Evolutionary conservation across 495 filamentous ascomycete genomes (phyloP).

Genomic region (Xylaria venustula): DNA sequence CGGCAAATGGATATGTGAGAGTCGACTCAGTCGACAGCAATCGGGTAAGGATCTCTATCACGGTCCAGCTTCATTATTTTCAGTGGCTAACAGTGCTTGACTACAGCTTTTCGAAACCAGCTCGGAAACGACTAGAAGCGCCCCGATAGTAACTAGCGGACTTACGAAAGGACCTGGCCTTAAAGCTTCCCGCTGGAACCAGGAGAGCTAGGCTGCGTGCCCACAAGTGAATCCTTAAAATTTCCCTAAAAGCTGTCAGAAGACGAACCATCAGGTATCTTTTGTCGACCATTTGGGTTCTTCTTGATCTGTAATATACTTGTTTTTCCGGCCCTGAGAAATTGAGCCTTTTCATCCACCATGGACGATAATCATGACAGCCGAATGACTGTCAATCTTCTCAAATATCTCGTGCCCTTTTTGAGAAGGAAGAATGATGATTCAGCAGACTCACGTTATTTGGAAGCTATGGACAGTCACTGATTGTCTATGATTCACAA

Average conservation of each 20-base stretch:
- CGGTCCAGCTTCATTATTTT: background rate
- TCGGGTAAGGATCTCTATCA: background rate
- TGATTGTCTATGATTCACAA: too few species aligned
- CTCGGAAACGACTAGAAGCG: background rate
- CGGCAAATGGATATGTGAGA: background rate
- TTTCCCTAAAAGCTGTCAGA: too few species aligned
- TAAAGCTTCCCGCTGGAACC: slow-evolving; percentile 16
- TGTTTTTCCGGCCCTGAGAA: background rate
- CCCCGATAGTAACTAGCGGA: slow-evolving; percentile 15
- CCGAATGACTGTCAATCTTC: too few species aligned
- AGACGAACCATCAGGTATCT: background rate
- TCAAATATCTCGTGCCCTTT: too few species aligned
- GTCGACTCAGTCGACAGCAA: background rate
- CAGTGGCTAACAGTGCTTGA: background rate
- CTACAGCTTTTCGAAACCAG: background rate
- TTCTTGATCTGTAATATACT: background rate
- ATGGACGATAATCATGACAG: too few species aligned
- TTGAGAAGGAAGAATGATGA: too few species aligned
- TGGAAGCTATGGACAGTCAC: too few species aligned
- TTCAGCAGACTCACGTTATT: too few species aligned
- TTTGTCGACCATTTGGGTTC: background rate
- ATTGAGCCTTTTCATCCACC: too few species aligned
- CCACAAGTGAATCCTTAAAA: background rate
- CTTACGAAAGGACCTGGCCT: slow-evolving; percentile 18
- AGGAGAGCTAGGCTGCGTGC: background rate